Evolutionary conservation across 208 protist genomes (phyloP).

Genomic region (Lotmaria passim): DNA sequence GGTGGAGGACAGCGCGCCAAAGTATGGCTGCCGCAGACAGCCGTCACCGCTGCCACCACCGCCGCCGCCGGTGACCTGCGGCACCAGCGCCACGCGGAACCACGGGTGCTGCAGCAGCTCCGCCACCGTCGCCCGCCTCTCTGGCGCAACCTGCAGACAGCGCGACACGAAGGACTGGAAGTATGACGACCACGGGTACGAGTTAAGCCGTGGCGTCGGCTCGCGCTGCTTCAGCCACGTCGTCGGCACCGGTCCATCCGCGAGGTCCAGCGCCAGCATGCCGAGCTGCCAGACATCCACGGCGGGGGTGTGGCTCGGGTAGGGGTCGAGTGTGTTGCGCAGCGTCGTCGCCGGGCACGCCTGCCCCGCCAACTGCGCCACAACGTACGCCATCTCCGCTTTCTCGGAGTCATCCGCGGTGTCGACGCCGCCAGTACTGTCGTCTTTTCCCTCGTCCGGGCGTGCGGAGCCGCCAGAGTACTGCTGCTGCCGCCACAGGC

Average conservation of each 20-base stretch:
- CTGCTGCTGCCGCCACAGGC: conserved; percentile 22
- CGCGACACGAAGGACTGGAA: conserved; percentile 71
- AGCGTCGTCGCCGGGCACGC: conserved; percentile 23
- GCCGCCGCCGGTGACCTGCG: conserved; percentile 19
- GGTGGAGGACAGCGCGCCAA: not conserved
- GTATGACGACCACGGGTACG: conserved; percentile 47
- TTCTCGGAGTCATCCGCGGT: not conserved
- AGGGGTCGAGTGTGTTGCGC: conserved; percentile 37
- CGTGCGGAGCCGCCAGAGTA: too few species aligned
- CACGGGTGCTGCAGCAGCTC: conserved; percentile 81
- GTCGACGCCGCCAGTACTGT: not conserved
- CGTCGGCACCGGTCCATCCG: conserved; percentile 50
- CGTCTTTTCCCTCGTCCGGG: too few species aligned
- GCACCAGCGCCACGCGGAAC: conserved; percentile 62
- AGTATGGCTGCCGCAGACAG: not conserved
- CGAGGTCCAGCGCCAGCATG: conserved; percentile 73
- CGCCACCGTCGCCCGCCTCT: conserved; percentile 50
- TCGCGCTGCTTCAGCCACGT: conserved; percentile 49
- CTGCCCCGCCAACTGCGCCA: conserved; percentile 15
- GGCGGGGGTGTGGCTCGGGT: conserved; percentile 24
- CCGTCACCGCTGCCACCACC: conserved; percentile 1
- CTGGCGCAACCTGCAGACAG: conserved; percentile 52
- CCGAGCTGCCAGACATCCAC: conserved; percentile 81
- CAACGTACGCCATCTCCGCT: conserved; percentile 15
- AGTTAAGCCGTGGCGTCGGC: conserved; percentile 41